Base-by-base conservation (phyloP, 306 rosid species). In the Macrotyloma uniflorum region DNA sequence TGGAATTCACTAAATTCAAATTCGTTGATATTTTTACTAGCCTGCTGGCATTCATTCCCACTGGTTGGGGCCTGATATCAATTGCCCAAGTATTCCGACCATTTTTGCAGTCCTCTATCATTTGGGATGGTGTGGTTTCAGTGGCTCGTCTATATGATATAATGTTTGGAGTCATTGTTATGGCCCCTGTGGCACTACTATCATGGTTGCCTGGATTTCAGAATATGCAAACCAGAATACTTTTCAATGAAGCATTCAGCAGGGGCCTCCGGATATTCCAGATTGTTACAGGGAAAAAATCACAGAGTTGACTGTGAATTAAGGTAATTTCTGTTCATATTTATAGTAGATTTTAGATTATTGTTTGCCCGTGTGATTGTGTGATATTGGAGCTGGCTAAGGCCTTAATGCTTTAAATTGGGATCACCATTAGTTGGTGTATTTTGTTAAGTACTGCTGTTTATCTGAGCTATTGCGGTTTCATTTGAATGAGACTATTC, bases 141-240 rank as follows among this genome's bases (percentile, higher is more conserved):
- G 81, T 78, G 54, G 84, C 88, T 38, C 82, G 88, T 75, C 73
- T 85, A 2, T 85, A 85, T 85, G 88, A 85, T 47, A 78, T 85
- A 79, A 15, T 85, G 67, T 79, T 85, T 23, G 88, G 88, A 20
- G 77, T 82, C 68, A 75, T 82, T 70, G 74, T 85, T 40, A 82
- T 85, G 88, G 82, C 70, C 51, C 88, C 86, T 40, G 80, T 85
- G 42, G 88, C 86, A 79, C 26, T 85, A 62, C 80, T 85, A 23
- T 82, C 88, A 42, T 85, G 88, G 86, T 70, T 85, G 79, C 88
- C 88, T 28, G 88, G 88, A 38, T 82, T 85, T 79, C 88, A 85
- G 71, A 79, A 80, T 50, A 85, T 85, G 88, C 88, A 85, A 76
- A 85, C 88, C 59, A 79, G 84, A 82, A 79, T 82, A 57, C 88